These are phyloP conservation scores for Fragaria vesca DNA, from an alignment of 306 rosid genomes.

Conservation along the genomic window DNA sequence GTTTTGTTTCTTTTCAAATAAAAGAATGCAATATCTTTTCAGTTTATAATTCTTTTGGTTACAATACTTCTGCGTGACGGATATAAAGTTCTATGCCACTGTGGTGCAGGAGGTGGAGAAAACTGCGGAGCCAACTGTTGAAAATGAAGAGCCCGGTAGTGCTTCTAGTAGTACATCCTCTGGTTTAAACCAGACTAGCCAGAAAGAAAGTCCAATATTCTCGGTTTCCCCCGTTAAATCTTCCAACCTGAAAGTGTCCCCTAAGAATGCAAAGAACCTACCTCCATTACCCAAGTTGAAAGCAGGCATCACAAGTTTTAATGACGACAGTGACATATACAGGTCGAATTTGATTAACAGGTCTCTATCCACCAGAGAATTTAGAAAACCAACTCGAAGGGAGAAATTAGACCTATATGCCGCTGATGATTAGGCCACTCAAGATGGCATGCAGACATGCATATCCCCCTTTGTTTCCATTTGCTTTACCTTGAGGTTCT, in stretches of 20 bases:
- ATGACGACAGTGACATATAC: conserved; percentile 34
- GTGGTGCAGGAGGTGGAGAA: conserved; percentile 38
- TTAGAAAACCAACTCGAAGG: conserved; percentile 34
- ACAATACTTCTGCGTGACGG: background rate
- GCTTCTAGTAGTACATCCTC: conserved; percentile 48
- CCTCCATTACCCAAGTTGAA: conserved; percentile 56
- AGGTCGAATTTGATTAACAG: conserved; percentile 42
- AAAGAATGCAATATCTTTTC: too few species aligned
- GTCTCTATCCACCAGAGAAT: conserved; percentile 73
- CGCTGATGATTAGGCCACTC: conserved; percentile 24
- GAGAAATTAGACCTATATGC: conserved; percentile 38
- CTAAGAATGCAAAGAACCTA: conserved; percentile 33
- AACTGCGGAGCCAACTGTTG: conserved; percentile 23
- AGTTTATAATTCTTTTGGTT: background rate
- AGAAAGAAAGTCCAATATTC: conserved; percentile 43
- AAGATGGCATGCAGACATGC: conserved; percentile 1
- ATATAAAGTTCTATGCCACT: background rate
- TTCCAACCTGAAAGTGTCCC: conserved; percentile 28
- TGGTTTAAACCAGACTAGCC: conserved; percentile 36
- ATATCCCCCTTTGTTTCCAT: background rate
- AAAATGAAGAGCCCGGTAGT: conserved; percentile 43
- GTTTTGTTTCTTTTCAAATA: background rate
- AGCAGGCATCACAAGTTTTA: conserved; percentile 24
- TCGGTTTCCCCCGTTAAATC: conserved; percentile 34
- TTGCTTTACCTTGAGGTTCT: background rate